phyloP scores from a whole-genome alignment of 495 filamentous ascomycete genomes.

The Xylaria longipes region DNA sequence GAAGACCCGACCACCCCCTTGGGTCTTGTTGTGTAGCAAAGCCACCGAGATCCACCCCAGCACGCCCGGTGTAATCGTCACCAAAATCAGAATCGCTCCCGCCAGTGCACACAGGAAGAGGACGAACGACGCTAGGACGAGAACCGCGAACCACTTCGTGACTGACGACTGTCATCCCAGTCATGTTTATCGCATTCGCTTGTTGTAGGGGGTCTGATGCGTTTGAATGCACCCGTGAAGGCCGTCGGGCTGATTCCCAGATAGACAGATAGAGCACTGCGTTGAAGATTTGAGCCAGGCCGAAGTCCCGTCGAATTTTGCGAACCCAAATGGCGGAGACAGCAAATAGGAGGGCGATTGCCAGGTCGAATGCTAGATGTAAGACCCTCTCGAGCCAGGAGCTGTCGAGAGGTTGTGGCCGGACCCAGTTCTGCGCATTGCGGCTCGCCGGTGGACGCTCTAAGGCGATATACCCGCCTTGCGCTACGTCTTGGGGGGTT shows the following conservation, averaged over 20 bases:
- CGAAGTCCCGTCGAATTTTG: no score
- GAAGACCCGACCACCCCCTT: neutral
- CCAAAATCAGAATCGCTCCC: neutral
- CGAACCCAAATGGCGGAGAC: no score
- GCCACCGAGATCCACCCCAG: neutral
- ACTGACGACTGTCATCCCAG: neutral
- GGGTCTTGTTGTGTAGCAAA: neutral
- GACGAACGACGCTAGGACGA: neutral
- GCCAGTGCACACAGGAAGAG: neutral
- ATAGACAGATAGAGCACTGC: neutral
- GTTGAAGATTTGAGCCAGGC: constrained; percentile 1
- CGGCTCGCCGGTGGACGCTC: no score
- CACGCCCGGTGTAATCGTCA: constrained; percentile 2
- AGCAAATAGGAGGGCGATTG: neutral
- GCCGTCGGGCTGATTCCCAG: neutral
- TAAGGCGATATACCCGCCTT: no score
- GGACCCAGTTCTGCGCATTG: no score
- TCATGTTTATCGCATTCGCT: neutral
- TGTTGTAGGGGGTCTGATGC: neutral
- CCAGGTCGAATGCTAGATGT: neutral
- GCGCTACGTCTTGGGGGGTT: neutral
- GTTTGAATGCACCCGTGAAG: constrained; percentile 3
- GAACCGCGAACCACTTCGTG: neutral
- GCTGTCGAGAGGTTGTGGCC: neutral
- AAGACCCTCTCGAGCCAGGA: neutral